These are phyloP conservation scores for Monosporascus sp. DNA, from an alignment of 2,329 filamentous ascomycete species.

Conservation along the genomic window DNA sequence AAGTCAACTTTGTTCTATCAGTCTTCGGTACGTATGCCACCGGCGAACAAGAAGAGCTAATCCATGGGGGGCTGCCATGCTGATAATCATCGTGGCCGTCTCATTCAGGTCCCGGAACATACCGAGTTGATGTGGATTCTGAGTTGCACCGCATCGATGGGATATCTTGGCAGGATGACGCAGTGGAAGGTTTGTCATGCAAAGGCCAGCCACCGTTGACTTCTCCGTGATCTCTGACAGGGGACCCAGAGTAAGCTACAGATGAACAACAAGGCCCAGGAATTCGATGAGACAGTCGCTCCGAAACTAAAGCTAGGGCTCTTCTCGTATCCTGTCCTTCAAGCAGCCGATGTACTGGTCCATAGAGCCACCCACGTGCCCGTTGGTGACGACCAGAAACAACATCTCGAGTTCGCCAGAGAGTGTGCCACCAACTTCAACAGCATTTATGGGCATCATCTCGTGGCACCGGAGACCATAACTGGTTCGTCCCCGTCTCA, in stretches of 20 bases:
- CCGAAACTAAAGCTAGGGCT: constrained; percentile 73
- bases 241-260: constrained; percentile 63
- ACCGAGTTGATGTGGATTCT: constrained; percentile 96
- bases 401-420: constrained; percentile 90
- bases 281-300: constrained; percentile 51
- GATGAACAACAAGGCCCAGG: constrained; percentile 51
- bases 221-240: not conserved
- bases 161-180: constrained; percentile 96
- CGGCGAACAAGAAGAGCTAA: not conserved
- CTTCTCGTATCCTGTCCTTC: constrained; percentile 92
- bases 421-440: constrained; percentile 88
- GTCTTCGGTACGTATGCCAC: constrained; percentile 53
- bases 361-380: constrained; percentile 92
- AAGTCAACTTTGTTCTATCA: constrained; percentile 78
- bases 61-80: too few species aligned
- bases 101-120: constrained; percentile 63
- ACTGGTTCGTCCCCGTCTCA: constrained; percentile 46
- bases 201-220: not conserved
- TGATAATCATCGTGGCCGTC: not conserved
- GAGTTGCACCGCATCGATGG: constrained; percentile 84
- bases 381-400: constrained; percentile 90
- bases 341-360: constrained; percentile 89
- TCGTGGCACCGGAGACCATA: constrained; percentile 65
- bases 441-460: constrained; percentile 50
- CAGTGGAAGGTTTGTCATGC: constrained; percentile 77